phyloP scores from a whole-genome alignment of 768 basidiomycete genomes.

The Galerina sulciceps region DNA sequence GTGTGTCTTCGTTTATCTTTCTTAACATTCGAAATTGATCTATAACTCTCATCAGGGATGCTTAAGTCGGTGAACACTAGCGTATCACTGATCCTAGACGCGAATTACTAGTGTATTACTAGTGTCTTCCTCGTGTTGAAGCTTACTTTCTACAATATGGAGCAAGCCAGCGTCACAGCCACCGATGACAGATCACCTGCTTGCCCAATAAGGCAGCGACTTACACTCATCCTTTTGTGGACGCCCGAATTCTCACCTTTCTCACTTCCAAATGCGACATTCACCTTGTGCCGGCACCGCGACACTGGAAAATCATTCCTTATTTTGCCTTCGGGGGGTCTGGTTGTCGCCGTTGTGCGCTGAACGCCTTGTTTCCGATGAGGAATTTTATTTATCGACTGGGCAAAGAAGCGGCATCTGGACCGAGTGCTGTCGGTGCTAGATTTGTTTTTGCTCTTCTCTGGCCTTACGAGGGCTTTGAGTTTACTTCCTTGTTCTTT shows the following conservation, averaged over 20 bases:
- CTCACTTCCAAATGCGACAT: constrained; percentile 26
- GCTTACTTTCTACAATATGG: no score
- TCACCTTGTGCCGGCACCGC: constrained; percentile 26
- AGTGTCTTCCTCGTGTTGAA: no score
- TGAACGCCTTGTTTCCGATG: constrained; percentile 9
- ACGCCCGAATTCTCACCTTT: neutral
- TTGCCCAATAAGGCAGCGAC: constrained; percentile 21
- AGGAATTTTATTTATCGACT: constrained; percentile 10
- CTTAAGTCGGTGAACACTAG: no score
- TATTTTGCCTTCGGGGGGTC: neutral
- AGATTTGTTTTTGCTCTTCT: neutral
- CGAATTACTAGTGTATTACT: no score
- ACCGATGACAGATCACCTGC: neutral
- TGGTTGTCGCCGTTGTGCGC: neutral
- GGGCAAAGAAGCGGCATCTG: constrained; percentile 4
- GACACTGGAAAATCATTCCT: constrained; percentile 1
- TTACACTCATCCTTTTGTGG: constrained; percentile 26
- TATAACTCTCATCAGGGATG: no score
- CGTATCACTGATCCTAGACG: no score
- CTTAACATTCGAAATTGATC: no score
- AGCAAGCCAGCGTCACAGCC: no score
- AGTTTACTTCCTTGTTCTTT: constrained; percentile 30
- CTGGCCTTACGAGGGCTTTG: neutral
- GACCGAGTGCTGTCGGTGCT: constrained; percentile 3
- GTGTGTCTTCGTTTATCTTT: no score